Base-by-base conservation (phyloP, 345 rosid species). In the Acer saccharum region DNA sequence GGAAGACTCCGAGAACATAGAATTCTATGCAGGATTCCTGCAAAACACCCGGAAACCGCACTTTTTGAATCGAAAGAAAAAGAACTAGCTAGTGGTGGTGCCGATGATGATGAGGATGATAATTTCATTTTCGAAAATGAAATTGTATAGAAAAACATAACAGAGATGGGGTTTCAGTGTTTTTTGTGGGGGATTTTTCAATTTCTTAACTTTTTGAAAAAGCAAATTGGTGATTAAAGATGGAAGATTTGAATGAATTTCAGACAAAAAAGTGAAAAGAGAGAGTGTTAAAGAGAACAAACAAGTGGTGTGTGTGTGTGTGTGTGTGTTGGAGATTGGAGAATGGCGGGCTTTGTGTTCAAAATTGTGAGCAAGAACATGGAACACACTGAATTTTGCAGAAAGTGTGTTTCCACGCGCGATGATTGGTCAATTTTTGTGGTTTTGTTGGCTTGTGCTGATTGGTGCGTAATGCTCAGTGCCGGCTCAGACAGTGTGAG, bases 291-390 rank as follows among this genome's bases (percentile, higher is more conserved):
- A 80, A 69, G 77, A 79, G 72, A 21, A 6, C 10, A 10, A 6
- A 20, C 23, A 18, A 20, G 2, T 20, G 63, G 11, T n/a, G 27
- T 32, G 35, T 32, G 35, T 32, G 39, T 32, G 39, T 4, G 25
- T 25, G 10, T n/a, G 63, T 29, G 39, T 35, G 39, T 4, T 35
- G 39, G 39, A 35, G 39, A 35, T 20, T 78, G 76, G 23, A 74
- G 74, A 35, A 35, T 76, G 88, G 88, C 89, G 98, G 98, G 89
- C 79, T 85, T 81, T 65, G 76, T 14, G 71, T 93, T 93, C 91
- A 89, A 93, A 91, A 35, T 35, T 72, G 72, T 68, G 23, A 76
- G 50, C 46, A 69, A 68, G 20, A n/a, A 10, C 48, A 75, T 61
- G 60, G 2, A 65, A 20, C 14, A 20, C 14, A 70, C 52, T 72